phyloP scores from a whole-genome alignment of 306 rosid genomes.

The Pyrus bretschneideri region DNA sequence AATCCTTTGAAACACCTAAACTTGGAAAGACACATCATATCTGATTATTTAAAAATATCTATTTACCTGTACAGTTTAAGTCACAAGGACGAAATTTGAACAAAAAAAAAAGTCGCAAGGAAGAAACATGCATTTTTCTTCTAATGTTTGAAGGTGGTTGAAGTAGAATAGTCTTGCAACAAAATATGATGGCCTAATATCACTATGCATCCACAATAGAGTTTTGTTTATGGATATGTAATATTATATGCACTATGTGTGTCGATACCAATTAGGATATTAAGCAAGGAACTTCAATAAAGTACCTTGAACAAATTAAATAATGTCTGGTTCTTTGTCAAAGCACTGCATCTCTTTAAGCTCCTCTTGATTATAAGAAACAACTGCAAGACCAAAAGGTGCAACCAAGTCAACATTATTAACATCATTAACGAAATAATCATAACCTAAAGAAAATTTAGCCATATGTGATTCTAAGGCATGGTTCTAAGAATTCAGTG shows the following conservation, averaged over 20 bases:
- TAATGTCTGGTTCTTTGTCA: constrained; percentile 95
- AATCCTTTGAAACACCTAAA: constrained; percentile 88
- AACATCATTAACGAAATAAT: neutral
- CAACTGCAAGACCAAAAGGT: constrained; percentile 38
- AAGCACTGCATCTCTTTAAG: constrained; percentile 94
- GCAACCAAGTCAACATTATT: neutral
- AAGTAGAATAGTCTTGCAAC: neutral
- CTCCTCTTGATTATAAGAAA: constrained; percentile 97
- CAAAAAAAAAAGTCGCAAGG: neutral
- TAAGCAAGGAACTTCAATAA: constrained; percentile 12
- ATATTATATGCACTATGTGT: neutral
- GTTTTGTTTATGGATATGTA: neutral
- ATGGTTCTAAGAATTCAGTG: neutral
- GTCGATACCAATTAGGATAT: neutral
- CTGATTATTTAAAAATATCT: neutral
- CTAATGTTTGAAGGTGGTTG: neutral
- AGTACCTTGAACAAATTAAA: constrained; percentile 82
- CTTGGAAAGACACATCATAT: constrained; percentile 18
- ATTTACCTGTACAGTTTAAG: neutral
- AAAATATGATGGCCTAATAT: neutral
- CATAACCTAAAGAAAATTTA: neutral
- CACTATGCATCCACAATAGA: neutral
- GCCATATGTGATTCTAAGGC: neutral
- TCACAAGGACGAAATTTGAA: neutral
- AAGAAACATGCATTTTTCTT: neutral